Evolutionary conservation across 352 stramenopile genomes (phyloP).

Genomic region (Phytophthora nicotianae): DNA sequence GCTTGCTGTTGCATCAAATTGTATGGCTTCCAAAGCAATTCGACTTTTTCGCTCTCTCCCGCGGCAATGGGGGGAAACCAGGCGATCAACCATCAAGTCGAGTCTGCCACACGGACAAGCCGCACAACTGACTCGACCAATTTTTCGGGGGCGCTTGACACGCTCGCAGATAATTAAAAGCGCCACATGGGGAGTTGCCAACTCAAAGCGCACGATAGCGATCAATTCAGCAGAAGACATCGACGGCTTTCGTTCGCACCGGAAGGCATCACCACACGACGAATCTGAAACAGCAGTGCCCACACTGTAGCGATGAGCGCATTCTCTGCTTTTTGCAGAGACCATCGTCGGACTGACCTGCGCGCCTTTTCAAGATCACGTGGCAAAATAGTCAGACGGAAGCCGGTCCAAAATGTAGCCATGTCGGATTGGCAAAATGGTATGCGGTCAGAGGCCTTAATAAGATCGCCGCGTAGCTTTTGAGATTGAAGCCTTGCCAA

Average conservation of each 20-base stretch:
- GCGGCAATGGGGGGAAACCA: slow-evolving; percentile 18
- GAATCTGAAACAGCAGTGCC: slow-evolving; percentile 12
- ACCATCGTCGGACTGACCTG: neutral
- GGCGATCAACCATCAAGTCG: neutral
- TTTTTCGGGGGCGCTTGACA: slow-evolving; percentile 21
- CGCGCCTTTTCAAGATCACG: slow-evolving; percentile 22
- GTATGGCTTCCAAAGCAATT: slow-evolving; percentile 17
- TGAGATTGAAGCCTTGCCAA: too few species aligned
- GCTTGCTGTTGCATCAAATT: slow-evolving; percentile 13
- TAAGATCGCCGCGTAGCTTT: too few species aligned
- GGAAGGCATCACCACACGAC: neutral
- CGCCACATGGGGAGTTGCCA: slow-evolving; percentile 10
- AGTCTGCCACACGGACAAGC: slow-evolving; percentile 11
- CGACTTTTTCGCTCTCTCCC: slow-evolving; percentile 23
- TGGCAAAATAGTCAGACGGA: slow-evolving; percentile 2
- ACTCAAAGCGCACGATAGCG: slow-evolving; percentile 4
- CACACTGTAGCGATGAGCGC: neutral
- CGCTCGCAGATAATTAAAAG: slow-evolving; percentile 15
- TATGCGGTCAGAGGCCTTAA: too few species aligned
- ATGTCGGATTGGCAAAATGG: slow-evolving; percentile 7
- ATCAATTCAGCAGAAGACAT: slow-evolving; percentile 1
- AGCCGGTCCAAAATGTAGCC: slow-evolving; percentile 27
- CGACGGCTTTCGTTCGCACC: slow-evolving; percentile 20
- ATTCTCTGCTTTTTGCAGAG: neutral
- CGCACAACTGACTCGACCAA: slow-evolving; percentile 28